Evolutionary conservation across 441 rosid species (phyloP), one percentile per base, ranked within the genome.

Genomic region (Adansonia gregorii): DNA sequence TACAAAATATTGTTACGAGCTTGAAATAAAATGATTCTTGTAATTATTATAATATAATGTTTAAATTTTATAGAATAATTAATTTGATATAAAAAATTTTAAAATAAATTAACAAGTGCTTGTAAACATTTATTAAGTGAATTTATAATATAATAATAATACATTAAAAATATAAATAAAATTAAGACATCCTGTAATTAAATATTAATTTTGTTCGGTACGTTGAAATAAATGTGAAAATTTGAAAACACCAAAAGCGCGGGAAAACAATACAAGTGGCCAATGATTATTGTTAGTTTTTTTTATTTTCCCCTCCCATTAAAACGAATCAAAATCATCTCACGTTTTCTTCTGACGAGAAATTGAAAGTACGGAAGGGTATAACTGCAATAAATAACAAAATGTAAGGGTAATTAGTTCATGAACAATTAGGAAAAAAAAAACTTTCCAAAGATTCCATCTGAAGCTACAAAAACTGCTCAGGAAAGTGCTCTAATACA

Each of bases 381-480:
- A 72, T 0, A 39, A 4, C 24, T 4, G 89, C 77, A 83, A 86
- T 79, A 74, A 83, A 49, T 0, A 0, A 0, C 0, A 10, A 72
- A 78, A 0, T 19, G 0, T 1, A 4, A 10, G 78, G 81, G 77
- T 8, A 67, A 41, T 0, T 51, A 6, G 1, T 41, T 55, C n/a
- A 55, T 6, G 17, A 35, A 35, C 39, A 35, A 55, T 1, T 55
- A 0, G 0, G 7, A 41, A 67, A 59, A 51, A 58, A 83, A 46
- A 35, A 35, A 35, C 39, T 52, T 43, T 80, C 70, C 81, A 76
- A 75, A 77, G 86, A 76, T 84, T 81, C 86, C 83, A 73, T 81
- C 73, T 60, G 78, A 78, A 65, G 76, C 51, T 51, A 52, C 56
- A 51, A 77, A 68, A 77, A 68, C 63, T 73, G 51, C 72, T 43